Base-by-base conservation (phyloP, 768 basidiomycete species). In the Guyanaporus albipodus region DNA sequence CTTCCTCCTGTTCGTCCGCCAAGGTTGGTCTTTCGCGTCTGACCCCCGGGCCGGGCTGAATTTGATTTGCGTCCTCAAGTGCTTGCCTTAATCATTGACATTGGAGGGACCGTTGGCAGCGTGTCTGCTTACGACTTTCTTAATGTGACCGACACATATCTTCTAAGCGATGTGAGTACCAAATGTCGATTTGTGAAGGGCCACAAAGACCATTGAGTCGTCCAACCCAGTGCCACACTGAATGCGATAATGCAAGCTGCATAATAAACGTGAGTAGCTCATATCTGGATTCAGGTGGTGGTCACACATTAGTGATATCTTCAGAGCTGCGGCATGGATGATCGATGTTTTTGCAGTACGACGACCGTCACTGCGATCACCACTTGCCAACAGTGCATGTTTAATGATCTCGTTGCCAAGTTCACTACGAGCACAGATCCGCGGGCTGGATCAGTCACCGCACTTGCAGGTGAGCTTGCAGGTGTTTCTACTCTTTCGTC, bases 361-460 rank as follows among this genome's bases (percentile, higher is more conserved):
- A 58, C 49, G 8, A 75, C 75, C 4, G 70, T 79, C 26, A 46
- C 61, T 1, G 53, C 67, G 1, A 63, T 89, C 45, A 64, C 71
- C 2, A 40, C 56, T 27, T 85, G 85, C 66, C 76, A 89, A 62
- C 78, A 82, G 56, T 89, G 86, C 70, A 76, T 84, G 73, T 81
- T 84, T 58, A 61, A 65, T 33, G 67, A 68, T 46, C 66, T 87
- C 22, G 74, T 90, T 52, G 56, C 58, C 8, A 64, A 66, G 28
- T 82, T 82, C 58, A 59, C 70, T 45, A 70, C 61, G 19, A 65
- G 71, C 46, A 71, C 75, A 9, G 79, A 84, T 60, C 66, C 70
- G 40, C 70, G 72, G 14, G 78, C 76, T 4, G 87, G 86, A 8
- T 82, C 81, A n/a, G 72, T 73, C 39, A 60, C 73, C 14, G 70